These are phyloP conservation scores for Stylosanthes scabra DNA, from an alignment of 331 rosid genomes.

Conservation along the genomic window DNA sequence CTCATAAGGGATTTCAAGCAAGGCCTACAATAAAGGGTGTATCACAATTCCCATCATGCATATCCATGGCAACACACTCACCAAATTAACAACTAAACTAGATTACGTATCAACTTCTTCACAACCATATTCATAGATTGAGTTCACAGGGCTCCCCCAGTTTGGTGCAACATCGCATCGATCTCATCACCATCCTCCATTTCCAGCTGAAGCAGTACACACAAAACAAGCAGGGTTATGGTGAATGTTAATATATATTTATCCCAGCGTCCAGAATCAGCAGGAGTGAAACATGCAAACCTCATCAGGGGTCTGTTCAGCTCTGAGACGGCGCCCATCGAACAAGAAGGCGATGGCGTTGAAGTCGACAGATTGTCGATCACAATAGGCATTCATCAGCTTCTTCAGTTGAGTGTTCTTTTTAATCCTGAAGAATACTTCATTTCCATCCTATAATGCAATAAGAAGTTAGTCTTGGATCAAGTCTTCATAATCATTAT, in stretches of 20 bases:
- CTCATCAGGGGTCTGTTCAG: conserved; percentile 83
- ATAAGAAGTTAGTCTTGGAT: conserved; percentile 17
- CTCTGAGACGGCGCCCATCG: conserved; percentile 76
- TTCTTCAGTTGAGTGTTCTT: conserved; percentile 75
- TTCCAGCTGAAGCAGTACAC: conserved; percentile 57
- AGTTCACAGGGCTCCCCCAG: conserved; percentile 57
- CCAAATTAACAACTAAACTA: conserved; percentile 20
- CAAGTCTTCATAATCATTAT: neutral
- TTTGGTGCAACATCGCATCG: conserved; percentile 83
- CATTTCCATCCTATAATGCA: conserved; percentile 68
- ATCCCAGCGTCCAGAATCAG: neutral
- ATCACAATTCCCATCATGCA: conserved; percentile 15
- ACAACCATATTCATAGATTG: conserved; percentile 20
- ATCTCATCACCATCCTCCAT: conserved; percentile 93
- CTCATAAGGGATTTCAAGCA: conserved; percentile 2
- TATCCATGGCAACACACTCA: conserved; percentile 15
- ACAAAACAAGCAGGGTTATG: neutral
- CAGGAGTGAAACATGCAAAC: conserved; percentile 32
- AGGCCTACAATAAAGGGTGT: conserved; percentile 2
- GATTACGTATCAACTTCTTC: neutral
- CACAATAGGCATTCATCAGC: conserved; percentile 83
- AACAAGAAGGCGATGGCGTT: conserved; percentile 66
- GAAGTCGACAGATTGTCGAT: conserved; percentile 68
- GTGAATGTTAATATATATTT: neutral
- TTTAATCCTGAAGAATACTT: conserved; percentile 72